A percentile compares a stretch with the other conserved stretches of the same genome.
These are phyloP conservation scores for Xylaria hypoxylon DNA, from an alignment of 2,329 filamentous ascomycete species.

Conservation along the genomic window DNA sequence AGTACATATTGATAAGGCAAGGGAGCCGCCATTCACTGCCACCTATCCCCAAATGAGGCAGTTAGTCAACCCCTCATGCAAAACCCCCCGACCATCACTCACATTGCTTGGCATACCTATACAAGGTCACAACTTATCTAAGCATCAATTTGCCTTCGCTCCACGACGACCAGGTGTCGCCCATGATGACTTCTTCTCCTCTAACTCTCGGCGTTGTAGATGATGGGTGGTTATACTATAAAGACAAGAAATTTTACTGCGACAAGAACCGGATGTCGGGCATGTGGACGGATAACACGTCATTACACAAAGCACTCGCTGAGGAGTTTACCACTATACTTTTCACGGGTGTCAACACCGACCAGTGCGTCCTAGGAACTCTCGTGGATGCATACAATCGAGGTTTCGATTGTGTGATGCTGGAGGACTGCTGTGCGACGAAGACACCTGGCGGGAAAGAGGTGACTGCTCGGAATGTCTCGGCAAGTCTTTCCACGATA, in stretches of 20 bases:
- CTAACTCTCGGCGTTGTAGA: constrained; percentile 48
- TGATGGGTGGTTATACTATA: constrained; percentile 51
- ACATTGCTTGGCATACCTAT: constrained; percentile 2
- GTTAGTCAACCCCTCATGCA: constrained; percentile 7
- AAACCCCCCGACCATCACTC: not conserved
- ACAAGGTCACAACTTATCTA: not conserved
- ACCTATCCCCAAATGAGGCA: not conserved
- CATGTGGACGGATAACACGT: constrained; percentile 61
- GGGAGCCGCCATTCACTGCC: not conserved
- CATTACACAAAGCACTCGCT: constrained; percentile 46
- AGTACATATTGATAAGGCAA: not conserved
- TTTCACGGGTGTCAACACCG: constrained; percentile 70
- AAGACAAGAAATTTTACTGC: constrained; percentile 54
- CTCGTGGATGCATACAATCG: constrained; percentile 66
- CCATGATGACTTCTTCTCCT: constrained; percentile 15
- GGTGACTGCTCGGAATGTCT: constrained; percentile 52
- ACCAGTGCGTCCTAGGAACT: constrained; percentile 70
- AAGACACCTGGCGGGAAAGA: constrained; percentile 55
- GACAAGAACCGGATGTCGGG: constrained; percentile 70
- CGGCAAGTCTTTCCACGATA: constrained; percentile 48
- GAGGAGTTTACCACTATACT: constrained; percentile 58
- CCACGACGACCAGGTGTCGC: not conserved
- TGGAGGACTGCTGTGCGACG: constrained; percentile 66
- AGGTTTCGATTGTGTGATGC: constrained; percentile 66
- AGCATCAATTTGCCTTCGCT: not conserved